These are phyloP conservation scores for Pythium utonaiense DNA, from an alignment of 352 stramenopile genomes.

Conservation along the genomic window DNA sequence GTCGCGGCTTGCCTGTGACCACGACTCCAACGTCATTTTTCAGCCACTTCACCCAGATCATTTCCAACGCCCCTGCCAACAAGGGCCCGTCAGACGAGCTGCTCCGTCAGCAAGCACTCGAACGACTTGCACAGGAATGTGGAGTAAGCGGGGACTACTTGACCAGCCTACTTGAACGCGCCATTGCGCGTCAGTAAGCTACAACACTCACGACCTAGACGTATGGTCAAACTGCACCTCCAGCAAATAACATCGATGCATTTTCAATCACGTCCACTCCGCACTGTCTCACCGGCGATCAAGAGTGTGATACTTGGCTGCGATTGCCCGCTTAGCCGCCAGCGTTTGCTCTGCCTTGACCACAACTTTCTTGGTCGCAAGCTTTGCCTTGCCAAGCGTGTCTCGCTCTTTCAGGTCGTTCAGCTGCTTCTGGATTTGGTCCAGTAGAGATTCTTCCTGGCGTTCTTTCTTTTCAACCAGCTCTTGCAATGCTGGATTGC, in stretches of 20 bases:
- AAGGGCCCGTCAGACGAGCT: not conserved
- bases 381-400: constrained; percentile 49
- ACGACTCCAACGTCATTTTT: not conserved
- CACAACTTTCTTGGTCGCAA: constrained; percentile 41
- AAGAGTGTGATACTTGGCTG: constrained; percentile 50
- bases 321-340: constrained; percentile 33
- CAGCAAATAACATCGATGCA: not conserved
- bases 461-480: constrained; percentile 41
- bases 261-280: not conserved
- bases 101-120: not conserved
- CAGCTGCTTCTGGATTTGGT: constrained; percentile 58
- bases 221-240: not conserved
- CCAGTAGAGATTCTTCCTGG: constrained; percentile 39
- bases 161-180: constrained; percentile 4
- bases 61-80: not conserved
- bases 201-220: not conserved
- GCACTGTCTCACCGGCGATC: constrained; percentile 25
- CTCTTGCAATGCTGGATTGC: constrained; percentile 36
- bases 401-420: constrained; percentile 54
- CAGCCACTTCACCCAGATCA: not conserved
- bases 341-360: constrained; percentile 53
- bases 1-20: not conserved
- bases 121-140: constrained; percentile 14
- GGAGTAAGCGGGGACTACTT: constrained; percentile 5
- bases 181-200: constrained; percentile 7